Conservation (phyloP, 2,329 filamentous ascomycete genomes). For the Ophidiomyces ophidiicola region DNA sequence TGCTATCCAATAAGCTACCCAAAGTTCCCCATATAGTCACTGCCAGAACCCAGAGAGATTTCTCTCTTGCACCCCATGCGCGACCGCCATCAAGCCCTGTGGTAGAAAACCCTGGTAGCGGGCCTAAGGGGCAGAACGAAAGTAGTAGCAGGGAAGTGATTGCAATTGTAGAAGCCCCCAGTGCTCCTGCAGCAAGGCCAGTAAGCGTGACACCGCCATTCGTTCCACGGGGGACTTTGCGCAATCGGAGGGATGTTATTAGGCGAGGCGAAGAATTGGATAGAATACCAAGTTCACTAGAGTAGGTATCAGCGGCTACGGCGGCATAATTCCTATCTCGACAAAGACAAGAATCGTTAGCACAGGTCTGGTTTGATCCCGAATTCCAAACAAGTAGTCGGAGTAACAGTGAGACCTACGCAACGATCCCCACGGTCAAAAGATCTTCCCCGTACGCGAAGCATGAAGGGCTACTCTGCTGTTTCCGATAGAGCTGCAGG, state of each 20-base stretch:
- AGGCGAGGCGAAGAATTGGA: constrained; percentile 63
- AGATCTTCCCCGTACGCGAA: constrained; percentile 29
- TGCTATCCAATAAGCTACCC: constrained; percentile 75
- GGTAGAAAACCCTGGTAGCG: constrained; percentile 14
- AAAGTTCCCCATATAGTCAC: constrained; percentile 61
- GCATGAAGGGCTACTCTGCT: constrained; percentile 22
- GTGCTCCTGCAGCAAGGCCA: constrained; percentile 60
- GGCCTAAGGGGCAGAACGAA: constrained; percentile 48
- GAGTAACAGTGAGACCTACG: constrained; percentile 21
- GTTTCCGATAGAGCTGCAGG: constrained; percentile 28
- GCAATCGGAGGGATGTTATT: constrained; percentile 66
- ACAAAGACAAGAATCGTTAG: constrained; percentile 1
- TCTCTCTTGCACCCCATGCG: constrained; percentile 41
- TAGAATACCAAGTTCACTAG: constrained; percentile 87
- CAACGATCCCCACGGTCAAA: constrained; percentile 31
- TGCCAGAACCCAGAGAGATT: constrained; percentile 37
- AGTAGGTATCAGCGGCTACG: constrained; percentile 86
- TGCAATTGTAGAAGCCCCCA: constrained; percentile 60
- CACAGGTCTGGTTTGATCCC: not conserved
- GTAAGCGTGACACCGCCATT: constrained; percentile 78
- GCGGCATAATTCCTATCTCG: constrained; percentile 63
- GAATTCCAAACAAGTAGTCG: not conserved
- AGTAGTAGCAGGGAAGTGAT: constrained; percentile 50
- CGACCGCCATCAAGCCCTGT: constrained; percentile 30
- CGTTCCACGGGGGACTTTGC: constrained; percentile 74